Base-by-base conservation (phyloP, 2,329 filamentous ascomycete species). In the Pseudonectria buxi region DNA sequence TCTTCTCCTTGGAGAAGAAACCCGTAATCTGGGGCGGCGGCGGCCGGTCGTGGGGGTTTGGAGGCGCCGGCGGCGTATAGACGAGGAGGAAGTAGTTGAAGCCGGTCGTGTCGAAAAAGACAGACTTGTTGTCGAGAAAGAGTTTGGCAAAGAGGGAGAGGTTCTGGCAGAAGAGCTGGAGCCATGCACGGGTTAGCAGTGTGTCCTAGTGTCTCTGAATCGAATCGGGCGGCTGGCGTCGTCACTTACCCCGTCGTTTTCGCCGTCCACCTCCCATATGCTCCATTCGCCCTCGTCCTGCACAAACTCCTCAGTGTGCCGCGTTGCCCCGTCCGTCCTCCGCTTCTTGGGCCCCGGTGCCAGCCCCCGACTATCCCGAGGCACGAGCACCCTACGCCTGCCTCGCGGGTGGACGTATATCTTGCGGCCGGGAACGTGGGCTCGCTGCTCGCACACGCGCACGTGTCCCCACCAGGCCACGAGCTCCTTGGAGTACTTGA, bases 1-100 rank as follows among this genome's bases (percentile, higher is more conserved):
- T 84, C 60, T 96, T 96, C 62, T 98, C 92, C 58, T 98, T 96
- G 45, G 86, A 94, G 67, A 96, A 98, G 72, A 96, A 96, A n/a
- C 92, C 92, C 1, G 90, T 77, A 22, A 95, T 81, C 35, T 62
- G 61, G 10, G 58, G 58, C 2, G 46, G 40, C 12, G 46, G 54
- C 82, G 37, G 28, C n/a, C 36, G 34, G 12, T 34, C 30, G 14
- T 41, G 33, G 13, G 31, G 29, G 12, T 4, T 10, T 11, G 31
- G 33, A 24, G 10, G 32, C 24, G 18, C 46, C 1, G 59, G 54
- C 7, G 70, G 71, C 7, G 79, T 83, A 54, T 89, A 83, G 29
- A 92, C 83, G 35, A 96, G 78, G 4, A 94, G 75, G 59, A 94
- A 96, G 69, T 95, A 98, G 49, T 94, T 81, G 65, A 98, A 98